Evolutionary conservation across 768 basidiomycete genomes (phyloP).

Genomic region (Hirschioporus abietinus): DNA sequence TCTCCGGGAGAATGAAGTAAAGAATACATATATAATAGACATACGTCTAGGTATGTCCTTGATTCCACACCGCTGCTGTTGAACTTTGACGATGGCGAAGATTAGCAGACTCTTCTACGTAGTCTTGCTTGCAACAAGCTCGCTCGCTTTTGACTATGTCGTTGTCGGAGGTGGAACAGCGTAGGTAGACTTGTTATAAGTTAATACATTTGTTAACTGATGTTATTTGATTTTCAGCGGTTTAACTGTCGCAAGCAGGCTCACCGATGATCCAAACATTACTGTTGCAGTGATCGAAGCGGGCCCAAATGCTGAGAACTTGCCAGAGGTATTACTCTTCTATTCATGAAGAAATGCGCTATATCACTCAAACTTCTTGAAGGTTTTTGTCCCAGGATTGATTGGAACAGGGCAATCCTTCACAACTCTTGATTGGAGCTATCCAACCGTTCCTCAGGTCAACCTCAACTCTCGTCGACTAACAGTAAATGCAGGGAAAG

Average conservation of each 20-base stretch:
- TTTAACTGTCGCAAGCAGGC: constrained; percentile 42
- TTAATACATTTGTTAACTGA: neutral
- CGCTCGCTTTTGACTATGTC: constrained; percentile 23
- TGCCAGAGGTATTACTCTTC: constrained; percentile 9
- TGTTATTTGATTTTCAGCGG: constrained; percentile 29
- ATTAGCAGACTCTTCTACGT: neutral
- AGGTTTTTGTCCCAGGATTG: constrained; percentile 17
- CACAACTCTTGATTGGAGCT: constrained; percentile 43
- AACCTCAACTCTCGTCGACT: constrained; percentile 37
- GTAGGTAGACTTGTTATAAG: neutral
- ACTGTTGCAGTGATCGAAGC: constrained; percentile 48
- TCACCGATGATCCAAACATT: constrained; percentile 37
- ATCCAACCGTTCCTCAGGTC: constrained; percentile 43
- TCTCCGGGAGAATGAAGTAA: neutral
- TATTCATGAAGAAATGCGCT: neutral
- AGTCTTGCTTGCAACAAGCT: neutral
- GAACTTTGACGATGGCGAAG: neutral
- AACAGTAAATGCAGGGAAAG: constrained; percentile 56
- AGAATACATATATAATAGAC: neutral
- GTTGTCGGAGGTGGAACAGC: constrained; percentile 34
- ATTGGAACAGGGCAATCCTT: constrained; percentile 10
- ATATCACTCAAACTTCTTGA: constrained; percentile 9
- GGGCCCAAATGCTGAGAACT: constrained; percentile 23
- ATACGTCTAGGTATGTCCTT: neutral
- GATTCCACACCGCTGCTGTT: neutral